These are phyloP conservation scores for Diaporthe australafricana DNA, from an alignment of 2,329 filamentous ascomycete genomes.

Conservation along the genomic window DNA sequence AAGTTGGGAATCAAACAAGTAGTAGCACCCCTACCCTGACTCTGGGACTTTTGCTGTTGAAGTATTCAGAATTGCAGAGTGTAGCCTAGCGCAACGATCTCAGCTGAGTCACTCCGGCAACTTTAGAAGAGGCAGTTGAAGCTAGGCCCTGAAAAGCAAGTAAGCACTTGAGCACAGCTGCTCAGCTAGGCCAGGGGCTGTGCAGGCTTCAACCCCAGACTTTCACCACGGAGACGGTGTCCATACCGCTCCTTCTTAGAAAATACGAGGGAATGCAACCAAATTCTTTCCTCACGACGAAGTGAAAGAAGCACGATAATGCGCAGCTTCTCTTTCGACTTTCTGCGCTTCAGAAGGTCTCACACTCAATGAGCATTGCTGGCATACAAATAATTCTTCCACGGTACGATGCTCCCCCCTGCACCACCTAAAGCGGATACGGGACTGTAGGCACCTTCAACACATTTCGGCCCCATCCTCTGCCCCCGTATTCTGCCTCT, in stretches of 20 bases:
- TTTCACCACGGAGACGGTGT: not conserved
- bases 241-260: not conserved
- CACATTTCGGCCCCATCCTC: too few species aligned
- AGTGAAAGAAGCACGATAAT: not conserved
- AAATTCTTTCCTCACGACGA: not conserved
- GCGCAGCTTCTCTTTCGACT: too few species aligned
- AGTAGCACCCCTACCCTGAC: too few species aligned
- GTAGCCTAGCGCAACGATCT: not conserved
- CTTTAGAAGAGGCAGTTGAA: constrained; percentile 11
- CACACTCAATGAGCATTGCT: not conserved
- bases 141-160: not conserved
- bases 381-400: not conserved
- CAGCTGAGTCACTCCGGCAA: constrained; percentile 10
- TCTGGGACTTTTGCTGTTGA: too few species aligned
- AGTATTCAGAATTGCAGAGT: too few species aligned
- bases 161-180: constrained; percentile 15
- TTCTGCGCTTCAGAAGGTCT: not conserved
- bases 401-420: not conserved
- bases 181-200: not conserved
- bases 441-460: not conserved
- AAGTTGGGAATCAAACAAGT: too few species aligned
- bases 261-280: not conserved
- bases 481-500: too few species aligned
- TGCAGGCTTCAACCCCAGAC: not conserved
- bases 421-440: not conserved